phyloP scores from a whole-genome alignment of 1,284 basidiomycete genomes.

The Tylopilus orsonianus region DNA sequence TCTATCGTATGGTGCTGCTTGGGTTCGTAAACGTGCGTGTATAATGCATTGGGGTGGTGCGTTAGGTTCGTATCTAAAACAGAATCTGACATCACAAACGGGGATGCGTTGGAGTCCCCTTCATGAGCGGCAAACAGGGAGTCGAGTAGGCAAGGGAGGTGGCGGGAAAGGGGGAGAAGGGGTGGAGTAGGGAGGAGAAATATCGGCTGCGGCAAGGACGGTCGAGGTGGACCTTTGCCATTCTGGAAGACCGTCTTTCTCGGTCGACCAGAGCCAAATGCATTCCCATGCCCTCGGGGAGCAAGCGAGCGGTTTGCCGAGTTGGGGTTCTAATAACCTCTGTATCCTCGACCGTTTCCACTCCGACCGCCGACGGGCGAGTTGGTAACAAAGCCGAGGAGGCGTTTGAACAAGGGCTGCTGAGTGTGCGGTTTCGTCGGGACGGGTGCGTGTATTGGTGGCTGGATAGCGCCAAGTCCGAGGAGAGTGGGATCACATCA shows the following conservation, averaged over 20 bases:
- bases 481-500: neutral
- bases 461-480: slow-evolving; percentile 10
- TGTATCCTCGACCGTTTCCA: slow-evolving; percentile 27
- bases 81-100: slow-evolving; percentile 2
- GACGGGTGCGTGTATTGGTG: slow-evolving; percentile 31
- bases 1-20: slow-evolving; percentile 29
- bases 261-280: neutral
- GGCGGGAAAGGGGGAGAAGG: slow-evolving; percentile 4
- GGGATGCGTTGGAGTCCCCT: slow-evolving; percentile 3
- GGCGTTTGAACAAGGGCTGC: slow-evolving; percentile 34
- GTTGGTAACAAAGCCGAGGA: slow-evolving; percentile 29
- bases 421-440: slow-evolving; percentile 30
- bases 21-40: slow-evolving; percentile 25
- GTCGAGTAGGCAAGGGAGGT: slow-evolving; percentile 15
- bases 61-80: slow-evolving; percentile 27
- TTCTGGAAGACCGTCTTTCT: slow-evolving; percentile 9
- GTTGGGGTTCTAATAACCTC: slow-evolving; percentile 29
- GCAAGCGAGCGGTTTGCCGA: neutral
- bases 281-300: neutral
- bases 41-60: slow-evolving; percentile 29
- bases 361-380: slow-evolving; percentile 31
- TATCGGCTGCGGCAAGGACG: slow-evolving; percentile 16
- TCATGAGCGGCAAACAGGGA: too few relatives aligned
- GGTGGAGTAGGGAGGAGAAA: slow-evolving; percentile 1
- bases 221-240: neutral